A percentile compares a stretch with the other conserved stretches of the same genome.
Evolutionary conservation across 495 filamentous ascomycete species (phyloP).

Genomic region (Tuber indicum): DNA sequence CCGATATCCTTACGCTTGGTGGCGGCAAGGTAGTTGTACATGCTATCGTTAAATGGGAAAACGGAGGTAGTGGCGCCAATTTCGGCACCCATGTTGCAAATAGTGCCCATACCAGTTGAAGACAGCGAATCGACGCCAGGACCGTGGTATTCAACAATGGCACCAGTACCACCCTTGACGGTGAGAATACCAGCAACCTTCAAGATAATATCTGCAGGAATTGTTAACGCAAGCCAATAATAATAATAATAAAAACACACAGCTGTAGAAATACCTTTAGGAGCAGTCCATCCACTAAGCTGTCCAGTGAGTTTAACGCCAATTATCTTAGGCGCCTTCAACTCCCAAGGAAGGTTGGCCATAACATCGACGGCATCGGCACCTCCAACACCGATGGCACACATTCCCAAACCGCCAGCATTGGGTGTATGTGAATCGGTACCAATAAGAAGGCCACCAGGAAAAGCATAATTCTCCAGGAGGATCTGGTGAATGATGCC

Average conservation of each 20-base stretch:
- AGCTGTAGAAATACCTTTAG: constrained; percentile 58
- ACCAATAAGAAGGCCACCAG: constrained; percentile 94
- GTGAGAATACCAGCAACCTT: constrained; percentile 97
- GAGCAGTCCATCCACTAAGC: constrained; percentile 86
- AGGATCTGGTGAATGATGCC: constrained; percentile 99
- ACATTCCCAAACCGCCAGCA: constrained; percentile 93
- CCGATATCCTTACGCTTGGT: constrained; percentile 89
- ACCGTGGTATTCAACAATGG: constrained; percentile 92
- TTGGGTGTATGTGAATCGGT: constrained; percentile 99
- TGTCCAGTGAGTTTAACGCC: constrained; percentile 89
- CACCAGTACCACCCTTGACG: constrained; percentile 96
- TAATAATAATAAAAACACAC: not conserved
- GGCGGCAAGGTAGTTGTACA: constrained; percentile 89
- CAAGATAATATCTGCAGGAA: constrained; percentile 74
- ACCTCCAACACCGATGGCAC: constrained; percentile 95
- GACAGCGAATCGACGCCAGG: constrained; percentile 67
- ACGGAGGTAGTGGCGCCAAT: constrained; percentile 88
- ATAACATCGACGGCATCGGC: constrained; percentile 98
- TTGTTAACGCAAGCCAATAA: constrained; percentile 30
- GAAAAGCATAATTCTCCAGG: constrained; percentile 98
- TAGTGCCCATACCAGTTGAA: constrained; percentile 61
- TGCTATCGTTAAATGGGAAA: constrained; percentile 97
- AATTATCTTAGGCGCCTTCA: constrained; percentile 96
- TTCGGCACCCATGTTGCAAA: constrained; percentile 63
- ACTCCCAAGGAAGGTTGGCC: constrained; percentile 95